These are phyloP conservation scores for Spergularia azorica DNA, from an alignment of 179 eudicot species.

Conservation along the genomic window DNA sequence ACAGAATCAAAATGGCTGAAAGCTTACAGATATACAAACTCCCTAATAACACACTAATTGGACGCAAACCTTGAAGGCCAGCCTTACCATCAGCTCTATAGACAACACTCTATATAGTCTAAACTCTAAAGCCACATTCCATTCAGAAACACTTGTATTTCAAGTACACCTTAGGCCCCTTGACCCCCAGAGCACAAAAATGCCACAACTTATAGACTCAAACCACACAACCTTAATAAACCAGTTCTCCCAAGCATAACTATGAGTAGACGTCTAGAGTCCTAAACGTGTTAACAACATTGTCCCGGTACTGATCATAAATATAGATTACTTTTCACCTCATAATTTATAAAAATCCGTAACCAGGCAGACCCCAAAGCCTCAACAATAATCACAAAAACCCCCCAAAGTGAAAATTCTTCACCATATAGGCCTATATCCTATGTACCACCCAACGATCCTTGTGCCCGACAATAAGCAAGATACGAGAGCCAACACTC, in stretches of 20 bases:
- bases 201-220: not conserved
- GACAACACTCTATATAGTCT: too few species aligned
- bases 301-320: too few species aligned
- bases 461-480: not conserved
- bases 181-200: not conserved
- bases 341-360: too few species aligned
- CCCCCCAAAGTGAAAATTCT: too few species aligned
- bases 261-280: too few species aligned
- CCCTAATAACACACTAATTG: not conserved
- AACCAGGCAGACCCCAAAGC: too few species aligned
- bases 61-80: not conserved
- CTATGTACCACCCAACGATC: not conserved
- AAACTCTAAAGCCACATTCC: not conserved
- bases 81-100: not conserved
- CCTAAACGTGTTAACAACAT: too few species aligned
- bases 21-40: not conserved
- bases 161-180: not conserved
- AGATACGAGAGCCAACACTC: not conserved
- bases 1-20: not conserved
- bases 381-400: too few species aligned
- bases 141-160: not conserved
- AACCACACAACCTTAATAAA: too few species aligned
- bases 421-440: not conserved
- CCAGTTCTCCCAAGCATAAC: too few species aligned
- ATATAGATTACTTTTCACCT: too few species aligned